Evolutionary conservation across 768 basidiomycete genomes (phyloP), one percentile per base, ranked within the genome.

Genomic region (Boletus vermiculosoides): DNA sequence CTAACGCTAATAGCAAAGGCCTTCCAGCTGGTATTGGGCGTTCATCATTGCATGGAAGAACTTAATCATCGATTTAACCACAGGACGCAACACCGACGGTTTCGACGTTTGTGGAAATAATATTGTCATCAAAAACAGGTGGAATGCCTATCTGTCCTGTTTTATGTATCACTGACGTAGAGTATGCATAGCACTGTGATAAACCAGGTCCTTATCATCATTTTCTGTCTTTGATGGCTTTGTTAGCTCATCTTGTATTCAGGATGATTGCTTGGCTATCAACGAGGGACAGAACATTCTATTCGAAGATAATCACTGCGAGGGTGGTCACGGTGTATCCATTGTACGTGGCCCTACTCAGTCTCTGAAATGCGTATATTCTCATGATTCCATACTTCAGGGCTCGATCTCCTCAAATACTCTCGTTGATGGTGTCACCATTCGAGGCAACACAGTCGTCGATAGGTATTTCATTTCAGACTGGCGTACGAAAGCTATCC

Each of bases 211-310:
- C 54, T 30, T 3, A 2, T 44, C 8, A n/a, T 34, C 5, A n/a
- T 33, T 20, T 20, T 28, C 16, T 18, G 11, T 2, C 16, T 52
- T 3, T 25, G 12, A 46, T 25, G n/a, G 34, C 10, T 10, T 25
- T 45, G 4, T 20, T 12, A 16, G 45, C 34, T 45, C 10, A 41
- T 37, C 23, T 52, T 37, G n/a, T n/a, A 33, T 56, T 58, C 68
- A 71, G 78, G 84, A 88, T 56, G 86, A 88, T 62, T 88, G 85
- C 64, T 71, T 88, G 25, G 83, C 87, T 20, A 75, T 81, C 61
- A 77, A 77, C 62, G 55, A 52, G 22, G 78, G 78, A 16, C 56
- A 71, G 7, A 80, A 79, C 58, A 80, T 83, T 45, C 39, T 72
- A 25, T 76, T 87, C 72, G 71, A 72, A 52, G 65, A 79, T 25